Percentiles rank a stretch among this genome's conserved stretches.
Evolutionary conservation across 805 yeast species (phyloP).

Genomic region (Metschnikowia lachancei): DNA sequence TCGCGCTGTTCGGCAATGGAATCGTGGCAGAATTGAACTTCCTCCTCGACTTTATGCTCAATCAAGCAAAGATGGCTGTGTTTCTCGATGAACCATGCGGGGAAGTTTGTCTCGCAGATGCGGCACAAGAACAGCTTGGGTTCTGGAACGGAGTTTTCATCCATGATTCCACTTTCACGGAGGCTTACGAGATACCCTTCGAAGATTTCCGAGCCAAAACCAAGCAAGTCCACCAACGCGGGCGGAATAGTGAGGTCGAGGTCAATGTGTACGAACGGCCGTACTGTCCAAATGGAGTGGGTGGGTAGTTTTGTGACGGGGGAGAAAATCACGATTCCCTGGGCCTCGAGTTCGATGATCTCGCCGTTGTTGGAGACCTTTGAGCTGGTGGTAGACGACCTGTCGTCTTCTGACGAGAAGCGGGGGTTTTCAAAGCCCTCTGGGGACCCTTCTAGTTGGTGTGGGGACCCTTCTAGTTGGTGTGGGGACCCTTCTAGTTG

Average conservation of each 20-base stretch:
- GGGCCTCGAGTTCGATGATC: slow-evolving; percentile 80
- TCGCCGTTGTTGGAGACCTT: slow-evolving; percentile 54
- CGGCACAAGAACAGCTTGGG: slow-evolving; percentile 84
- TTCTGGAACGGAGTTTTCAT: slow-evolving; percentile 65
- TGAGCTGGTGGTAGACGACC: slow-evolving; percentile 19
- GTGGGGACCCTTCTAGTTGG: too few species aligned
- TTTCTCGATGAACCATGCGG: slow-evolving; percentile 93
- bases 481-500: too few species aligned
- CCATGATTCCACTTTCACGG: slow-evolving; percentile 60
- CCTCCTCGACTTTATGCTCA: slow-evolving; percentile 80
- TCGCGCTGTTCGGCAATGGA: slow-evolving; percentile 66
- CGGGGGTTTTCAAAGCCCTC: neutral
- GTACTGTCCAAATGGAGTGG: slow-evolving; percentile 91
- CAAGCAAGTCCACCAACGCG: slow-evolving; percentile 68
- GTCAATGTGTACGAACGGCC: slow-evolving; percentile 67
- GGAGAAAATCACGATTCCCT: slow-evolving; percentile 81
- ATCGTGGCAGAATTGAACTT: slow-evolving; percentile 74
- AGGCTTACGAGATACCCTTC: slow-evolving; percentile 67
- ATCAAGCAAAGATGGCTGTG: slow-evolving; percentile 85
- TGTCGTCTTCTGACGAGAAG: neutral
- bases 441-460: neutral
- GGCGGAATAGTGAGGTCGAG: slow-evolving; percentile 68
- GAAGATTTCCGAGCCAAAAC: slow-evolving; percentile 85
- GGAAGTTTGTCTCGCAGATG: slow-evolving; percentile 87
- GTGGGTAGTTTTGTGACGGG: slow-evolving; percentile 54